Evolutionary conservation across 2,329 filamentous ascomycete species (phyloP), one percentile per base, ranked within the genome.

Genomic region (Microdochium trichocladiopsis): DNA sequence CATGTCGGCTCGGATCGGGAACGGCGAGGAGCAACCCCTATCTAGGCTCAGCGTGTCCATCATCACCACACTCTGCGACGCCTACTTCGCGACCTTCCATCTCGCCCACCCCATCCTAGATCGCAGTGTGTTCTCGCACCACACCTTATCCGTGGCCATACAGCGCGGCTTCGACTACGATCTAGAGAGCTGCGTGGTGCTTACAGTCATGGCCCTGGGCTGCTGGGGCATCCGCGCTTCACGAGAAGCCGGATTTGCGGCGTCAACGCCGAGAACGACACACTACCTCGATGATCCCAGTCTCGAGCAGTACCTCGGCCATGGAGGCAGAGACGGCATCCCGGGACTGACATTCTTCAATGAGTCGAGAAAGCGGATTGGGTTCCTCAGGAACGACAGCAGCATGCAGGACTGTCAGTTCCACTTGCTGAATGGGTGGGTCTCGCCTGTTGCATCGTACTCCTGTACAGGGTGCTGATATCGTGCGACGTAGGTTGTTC

Each of bases 11-110:
- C 63, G 56, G 61, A 66, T 58, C 63, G 66, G 3, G 70, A 67
- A 22, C 63, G 66, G 63, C 64, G 1, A 59, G 58, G 24, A 79
- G 75, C 76, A 3, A 4, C 22, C 41, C 4, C 59, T 79, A 31
- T 70, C 75, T 47, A 63, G 64, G 3, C 66, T 80, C 2, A 73
- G 74, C 9, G 60, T 78, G 28, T 69, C 73, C 0, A 69, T 75
- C 41, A 69, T 79, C 51, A 77, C 75, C 55, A 74, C 74, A 0
- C 66, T 80, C n/a, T 71, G 74, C 9, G 74, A 78, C 62, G 73
- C 73, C 0, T 80, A 77, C 54, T 80, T 80, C 58, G 67, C 72
- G n/a, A 75, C 77, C 0, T 79, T 79, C 56, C 76, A 79, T 57
- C 74, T 75, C 0, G 76, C 70, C 25, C 78, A 72, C 16, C 77